A percentile compares a stretch with the other conserved stretches of the same genome.
phyloP scores from a whole-genome alignment of 495 filamentous ascomycete species.

The Cercophora sp. region DNA sequence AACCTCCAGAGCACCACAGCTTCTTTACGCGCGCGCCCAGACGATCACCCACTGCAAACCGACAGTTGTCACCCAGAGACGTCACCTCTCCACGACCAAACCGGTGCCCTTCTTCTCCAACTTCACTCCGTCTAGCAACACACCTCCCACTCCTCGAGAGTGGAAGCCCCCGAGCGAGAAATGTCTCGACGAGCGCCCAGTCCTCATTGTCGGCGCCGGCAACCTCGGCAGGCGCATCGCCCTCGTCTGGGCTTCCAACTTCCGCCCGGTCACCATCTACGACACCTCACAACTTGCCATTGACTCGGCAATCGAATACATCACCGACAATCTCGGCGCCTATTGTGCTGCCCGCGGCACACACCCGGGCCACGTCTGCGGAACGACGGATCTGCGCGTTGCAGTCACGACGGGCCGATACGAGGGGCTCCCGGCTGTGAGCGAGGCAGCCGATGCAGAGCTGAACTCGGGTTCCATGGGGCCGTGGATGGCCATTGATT shows the following conservation, averaged over 20 bases:
- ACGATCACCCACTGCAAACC: no score
- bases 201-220: slow-evolving; percentile 37
- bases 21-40: no score
- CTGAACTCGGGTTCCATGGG: slow-evolving; percentile 25
- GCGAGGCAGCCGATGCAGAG: slow-evolving; percentile 19
- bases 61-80: no score
- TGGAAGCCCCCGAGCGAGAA: slow-evolving; percentile 27
- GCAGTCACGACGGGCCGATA: slow-evolving; percentile 22
- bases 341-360: slow-evolving; percentile 26
- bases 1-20: no score
- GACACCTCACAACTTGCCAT: slow-evolving; percentile 30
- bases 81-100: slow-evolving; percentile 3
- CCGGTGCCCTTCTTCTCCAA: background rate
- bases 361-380: slow-evolving; percentile 32
- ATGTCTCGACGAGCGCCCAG: slow-evolving; percentile 30
- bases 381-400: slow-evolving; percentile 24
- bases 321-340: slow-evolving; percentile 32
- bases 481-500: slow-evolving; percentile 54
- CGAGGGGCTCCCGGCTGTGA: slow-evolving; percentile 10
- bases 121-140: no score
- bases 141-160: background rate
- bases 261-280: slow-evolving; percentile 34
- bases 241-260: slow-evolving; percentile 35
- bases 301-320: slow-evolving; percentile 25
- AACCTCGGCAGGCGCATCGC: slow-evolving; percentile 34